Evolutionary conservation across 2,329 filamentous ascomycete species (phyloP).

Genomic region (Alternaria rosae): DNA sequence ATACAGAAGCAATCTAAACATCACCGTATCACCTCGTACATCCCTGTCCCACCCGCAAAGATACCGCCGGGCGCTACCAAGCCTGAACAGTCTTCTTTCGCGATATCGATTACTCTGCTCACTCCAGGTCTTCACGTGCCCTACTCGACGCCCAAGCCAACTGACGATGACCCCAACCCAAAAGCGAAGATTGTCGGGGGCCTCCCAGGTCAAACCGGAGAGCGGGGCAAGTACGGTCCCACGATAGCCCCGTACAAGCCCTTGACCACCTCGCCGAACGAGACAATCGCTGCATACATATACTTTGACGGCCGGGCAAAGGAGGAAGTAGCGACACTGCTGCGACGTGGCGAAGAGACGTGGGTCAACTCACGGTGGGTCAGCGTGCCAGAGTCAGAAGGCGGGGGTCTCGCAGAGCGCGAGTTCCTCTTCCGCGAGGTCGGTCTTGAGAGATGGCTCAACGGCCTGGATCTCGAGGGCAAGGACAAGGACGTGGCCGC

Average conservation of each 20-base stretch:
- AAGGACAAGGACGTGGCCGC: constrained; percentile 78
- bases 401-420: constrained; percentile 91
- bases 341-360: constrained; percentile 93
- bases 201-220: constrained; percentile 62
- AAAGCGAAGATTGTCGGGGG: constrained; percentile 82
- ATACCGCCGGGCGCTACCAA: constrained; percentile 72
- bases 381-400: constrained; percentile 87
- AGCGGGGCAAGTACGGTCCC: constrained; percentile 62
- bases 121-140: constrained; percentile 88
- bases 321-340: constrained; percentile 93
- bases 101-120: constrained; percentile 95
- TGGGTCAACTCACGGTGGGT: constrained; percentile 99
- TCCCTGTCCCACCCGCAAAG: constrained; percentile 89
- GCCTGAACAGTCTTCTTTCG: constrained; percentile 93
- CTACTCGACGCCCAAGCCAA: constrained; percentile 87
- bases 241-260: constrained; percentile 85
- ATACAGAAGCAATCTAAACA: constrained; percentile 92
- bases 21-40: constrained; percentile 95
- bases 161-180: constrained; percentile 77
- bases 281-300: constrained; percentile 98
- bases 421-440: constrained; percentile 98
- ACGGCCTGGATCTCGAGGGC: constrained; percentile 92
- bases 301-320: constrained; percentile 97
- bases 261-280: constrained; percentile 89
- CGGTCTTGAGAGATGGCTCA: constrained; percentile 93